These are phyloP conservation scores for Penicillium longicatenatum DNA, from an alignment of 495 filamentous ascomycete species.

Conservation along the genomic window DNA sequence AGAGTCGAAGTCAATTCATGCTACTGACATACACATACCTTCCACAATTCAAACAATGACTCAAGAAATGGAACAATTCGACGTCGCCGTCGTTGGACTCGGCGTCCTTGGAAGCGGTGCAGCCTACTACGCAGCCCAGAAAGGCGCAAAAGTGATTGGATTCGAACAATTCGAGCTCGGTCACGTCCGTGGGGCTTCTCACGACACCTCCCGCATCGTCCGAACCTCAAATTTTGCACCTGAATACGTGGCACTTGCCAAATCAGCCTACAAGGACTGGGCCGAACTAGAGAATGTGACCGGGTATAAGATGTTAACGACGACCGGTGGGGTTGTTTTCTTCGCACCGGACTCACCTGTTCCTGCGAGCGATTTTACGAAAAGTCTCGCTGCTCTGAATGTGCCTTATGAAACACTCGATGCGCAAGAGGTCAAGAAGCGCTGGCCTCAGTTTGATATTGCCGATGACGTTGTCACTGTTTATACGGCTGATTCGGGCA, in stretches of 20 bases:
- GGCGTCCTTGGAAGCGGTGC: constrained; percentile 24
- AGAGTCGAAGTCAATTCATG: constrained; percentile 1
- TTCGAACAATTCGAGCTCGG: constrained; percentile 27
- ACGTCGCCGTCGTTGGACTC: constrained; percentile 24
- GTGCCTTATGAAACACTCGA: constrained; percentile 30
- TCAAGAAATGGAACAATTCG: constrained; percentile 12
- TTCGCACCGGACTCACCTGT: constrained; percentile 22
- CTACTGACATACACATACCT: not conserved
- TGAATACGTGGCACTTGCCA: constrained; percentile 18
- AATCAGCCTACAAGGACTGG: constrained; percentile 25
- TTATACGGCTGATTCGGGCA: constrained; percentile 29
- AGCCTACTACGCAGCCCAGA: constrained; percentile 21
- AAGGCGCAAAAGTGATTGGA: constrained; percentile 23
- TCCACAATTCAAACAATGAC: not conserved
- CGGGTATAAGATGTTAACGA: constrained; percentile 21
- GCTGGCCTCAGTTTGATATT: constrained; percentile 33
- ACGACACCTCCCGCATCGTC: constrained; percentile 25
- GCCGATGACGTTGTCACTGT: constrained; percentile 27
- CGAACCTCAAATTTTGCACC: constrained; percentile 20
- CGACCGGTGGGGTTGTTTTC: constrained; percentile 23
- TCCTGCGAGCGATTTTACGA: constrained; percentile 16
- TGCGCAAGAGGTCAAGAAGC: constrained; percentile 24
- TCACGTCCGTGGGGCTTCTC: constrained; percentile 23
- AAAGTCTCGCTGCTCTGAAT: constrained; percentile 17
- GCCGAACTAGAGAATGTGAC: constrained; percentile 18